phyloP scores from a whole-genome alignment of 1,284 basidiomycete genomes.

The Microbotryum saponariae region DNA sequence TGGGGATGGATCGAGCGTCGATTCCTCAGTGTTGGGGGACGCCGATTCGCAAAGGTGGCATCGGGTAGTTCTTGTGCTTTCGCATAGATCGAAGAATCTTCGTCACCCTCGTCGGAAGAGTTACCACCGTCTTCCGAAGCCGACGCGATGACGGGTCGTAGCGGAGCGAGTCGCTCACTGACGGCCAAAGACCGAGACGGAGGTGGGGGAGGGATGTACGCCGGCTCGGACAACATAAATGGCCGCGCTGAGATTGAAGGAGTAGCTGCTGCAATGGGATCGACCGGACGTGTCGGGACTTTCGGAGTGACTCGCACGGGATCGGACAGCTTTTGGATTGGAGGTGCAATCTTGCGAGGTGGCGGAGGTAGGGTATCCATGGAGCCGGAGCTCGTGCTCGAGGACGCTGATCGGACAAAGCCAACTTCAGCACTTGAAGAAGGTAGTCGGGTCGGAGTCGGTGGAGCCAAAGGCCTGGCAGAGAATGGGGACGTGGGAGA shows the following conservation, averaged over 20 bases:
- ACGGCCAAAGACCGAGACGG: constrained; percentile 14
- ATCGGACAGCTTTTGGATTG: background rate
- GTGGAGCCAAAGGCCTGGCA: constrained; percentile 1
- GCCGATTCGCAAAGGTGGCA: constrained; percentile 67
- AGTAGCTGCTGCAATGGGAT: background rate
- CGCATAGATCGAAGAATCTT: constrained; percentile 7
- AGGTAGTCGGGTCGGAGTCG: background rate
- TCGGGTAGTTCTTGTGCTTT: constrained; percentile 63
- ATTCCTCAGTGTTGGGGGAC: constrained; percentile 53
- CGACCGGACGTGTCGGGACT: background rate
- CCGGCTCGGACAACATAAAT: background rate
- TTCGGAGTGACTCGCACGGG: background rate
- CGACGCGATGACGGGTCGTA: constrained; percentile 3
- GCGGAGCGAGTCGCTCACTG: constrained; percentile 12
- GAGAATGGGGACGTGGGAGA: background rate
- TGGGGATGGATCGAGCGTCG: constrained; percentile 28
- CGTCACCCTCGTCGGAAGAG: constrained; percentile 27
- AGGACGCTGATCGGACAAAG: background rate
- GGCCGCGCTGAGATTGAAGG: background rate
- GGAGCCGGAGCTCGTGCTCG: background rate
- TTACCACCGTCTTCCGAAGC: background rate
- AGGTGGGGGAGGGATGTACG: constrained; percentile 28
- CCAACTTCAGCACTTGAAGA: background rate
- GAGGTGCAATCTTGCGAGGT: background rate
- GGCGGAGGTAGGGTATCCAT: background rate